Evolutionary conservation across 495 filamentous ascomycete genomes (phyloP).

Genomic region (Penicillium coprophilum): DNA sequence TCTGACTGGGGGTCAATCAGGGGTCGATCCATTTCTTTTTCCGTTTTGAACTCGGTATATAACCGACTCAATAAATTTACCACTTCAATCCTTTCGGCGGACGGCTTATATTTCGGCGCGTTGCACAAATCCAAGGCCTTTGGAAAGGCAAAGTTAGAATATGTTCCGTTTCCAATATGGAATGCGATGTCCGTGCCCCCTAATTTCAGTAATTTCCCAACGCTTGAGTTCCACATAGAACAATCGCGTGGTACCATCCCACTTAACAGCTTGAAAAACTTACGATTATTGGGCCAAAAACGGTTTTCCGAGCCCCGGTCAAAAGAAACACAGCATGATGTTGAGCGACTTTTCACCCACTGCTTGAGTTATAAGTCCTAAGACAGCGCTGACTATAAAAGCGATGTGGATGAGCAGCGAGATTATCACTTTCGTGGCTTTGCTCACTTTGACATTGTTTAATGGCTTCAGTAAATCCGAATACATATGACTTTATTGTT

Average conservation of each 20-base stretch:
- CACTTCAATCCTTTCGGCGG: too few relatives aligned
- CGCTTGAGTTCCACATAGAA: not conserved
- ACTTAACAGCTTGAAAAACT: not conserved
- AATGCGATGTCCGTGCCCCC: too few relatives aligned
- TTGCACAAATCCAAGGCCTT: too few relatives aligned
- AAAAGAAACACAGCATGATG: not conserved
- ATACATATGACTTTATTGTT: not conserved
- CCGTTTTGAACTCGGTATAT: constrained; percentile 14
- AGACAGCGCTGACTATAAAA: not conserved
- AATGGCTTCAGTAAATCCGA: not conserved
- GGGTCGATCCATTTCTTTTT: constrained; percentile 22
- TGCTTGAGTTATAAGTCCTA: not conserved
- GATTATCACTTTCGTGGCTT: too few relatives aligned
- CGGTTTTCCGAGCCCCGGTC: not conserved
- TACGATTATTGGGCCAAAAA: not conserved
- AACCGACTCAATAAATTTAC: too few relatives aligned
- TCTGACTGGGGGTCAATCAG: constrained; percentile 23
- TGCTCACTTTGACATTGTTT: not conserved
- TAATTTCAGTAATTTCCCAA: too few relatives aligned
- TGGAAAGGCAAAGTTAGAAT: too few relatives aligned
- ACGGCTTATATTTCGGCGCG: too few relatives aligned
- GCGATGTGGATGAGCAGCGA: not conserved
- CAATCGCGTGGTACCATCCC: not conserved
- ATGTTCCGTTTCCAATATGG: too few relatives aligned
- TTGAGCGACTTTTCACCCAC: not conserved